Evolutionary conservation across 2,329 filamentous ascomycete genomes (phyloP), one percentile per base, ranked within the genome.

Genomic region (Periglandula ipomoeae): DNA sequence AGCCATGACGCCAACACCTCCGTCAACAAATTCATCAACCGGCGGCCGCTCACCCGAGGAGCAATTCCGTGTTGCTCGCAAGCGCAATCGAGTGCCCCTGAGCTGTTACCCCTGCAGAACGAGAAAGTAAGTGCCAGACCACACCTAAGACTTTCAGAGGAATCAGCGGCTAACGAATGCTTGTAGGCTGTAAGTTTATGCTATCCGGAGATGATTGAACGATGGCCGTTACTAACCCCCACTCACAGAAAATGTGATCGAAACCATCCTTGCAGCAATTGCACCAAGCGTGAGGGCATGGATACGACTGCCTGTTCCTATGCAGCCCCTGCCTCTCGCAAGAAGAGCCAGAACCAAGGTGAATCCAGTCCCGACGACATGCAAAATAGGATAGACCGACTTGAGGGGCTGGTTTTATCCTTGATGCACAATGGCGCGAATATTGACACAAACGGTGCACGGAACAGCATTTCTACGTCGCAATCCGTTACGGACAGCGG

Each of bases 341-440:
- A 88, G 68, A 94, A 88, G 75, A 82, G 72, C 61, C 79, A 84
- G 66, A 78, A 70, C 69, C 79, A 69, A 74, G 76, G 65, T 52
- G 68, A 75, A 58, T 69, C 75, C 48, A 81, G 68, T 58, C 89
- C 91, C 44, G 90, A 95, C 75, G 91, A 96, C 68, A 96, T 97
- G 91, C 91, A 97, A 71, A 95, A 94, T 63, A 86, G 93, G 65
- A 97, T 97, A 70, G 90, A 97, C 72, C 82, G 91, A 59, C 76
- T 97, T 56, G 91, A 97, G 75, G 86, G 87, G 58, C 72, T 97
- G 65, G 91, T 97, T 52, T 70, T 97, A 55, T 94, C 89, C 24
- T 69, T 97, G 62, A 96, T 97, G 91, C 91, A 91, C 61, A 90
- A 87, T 65, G 88, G 88, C 50, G 70, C 77, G 54, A 72, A 70